phyloP scores from a whole-genome alignment of 495 filamentous ascomycete genomes.

The Penicillium desertorum region DNA sequence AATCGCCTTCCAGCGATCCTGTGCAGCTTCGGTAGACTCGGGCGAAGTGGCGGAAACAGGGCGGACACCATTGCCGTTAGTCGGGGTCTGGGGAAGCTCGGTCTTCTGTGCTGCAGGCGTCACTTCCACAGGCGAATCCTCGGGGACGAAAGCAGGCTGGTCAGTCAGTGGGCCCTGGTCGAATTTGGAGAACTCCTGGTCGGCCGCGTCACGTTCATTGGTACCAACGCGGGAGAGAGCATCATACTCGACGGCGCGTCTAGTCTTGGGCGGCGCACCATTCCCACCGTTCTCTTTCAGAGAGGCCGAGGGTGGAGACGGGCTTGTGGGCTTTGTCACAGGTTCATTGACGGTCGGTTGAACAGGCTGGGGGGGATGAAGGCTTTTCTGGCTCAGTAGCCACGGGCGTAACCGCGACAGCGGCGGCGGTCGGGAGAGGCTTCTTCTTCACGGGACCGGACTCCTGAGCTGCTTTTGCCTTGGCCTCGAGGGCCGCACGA shows the following conservation, averaged over 20 bases:
- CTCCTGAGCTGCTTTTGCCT: constrained; percentile 42
- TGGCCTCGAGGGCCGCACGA: constrained; percentile 50
- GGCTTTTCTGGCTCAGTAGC: constrained; percentile 20
- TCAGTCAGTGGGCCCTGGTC: constrained; percentile 87
- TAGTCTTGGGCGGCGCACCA: constrained; percentile 46
- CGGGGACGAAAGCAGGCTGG: constrained; percentile 79
- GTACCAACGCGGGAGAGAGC: constrained; percentile 61
- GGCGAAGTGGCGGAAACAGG: constrained; percentile 15
- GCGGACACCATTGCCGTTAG: constrained; percentile 23
- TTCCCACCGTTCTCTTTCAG: constrained; percentile 22
- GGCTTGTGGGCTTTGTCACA: constrained; percentile 21
- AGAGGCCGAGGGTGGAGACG: constrained; percentile 4
- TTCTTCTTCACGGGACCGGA: constrained; percentile 38
- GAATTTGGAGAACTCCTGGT: constrained; percentile 77
- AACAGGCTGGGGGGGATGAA: constrained; percentile 17
- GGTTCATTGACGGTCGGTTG: constrained; percentile 19
- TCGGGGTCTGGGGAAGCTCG: constrained; percentile 21
- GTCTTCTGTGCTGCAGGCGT: constrained; percentile 12
- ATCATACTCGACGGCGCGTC: constrained; percentile 50
- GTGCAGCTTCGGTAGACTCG: constrained; percentile 30
- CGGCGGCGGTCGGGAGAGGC: constrained; percentile 30
- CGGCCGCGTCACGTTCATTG: constrained; percentile 63
- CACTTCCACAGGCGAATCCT: constrained; percentile 52
- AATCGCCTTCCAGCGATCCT: constrained; percentile 92
- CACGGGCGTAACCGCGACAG: constrained; percentile 12